A percentile compares a stretch with the other conserved stretches of the same genome.
These are phyloP conservation scores for Glycyrrhiza uralensis DNA, from an alignment of 306 rosid species.

Conservation along the genomic window DNA sequence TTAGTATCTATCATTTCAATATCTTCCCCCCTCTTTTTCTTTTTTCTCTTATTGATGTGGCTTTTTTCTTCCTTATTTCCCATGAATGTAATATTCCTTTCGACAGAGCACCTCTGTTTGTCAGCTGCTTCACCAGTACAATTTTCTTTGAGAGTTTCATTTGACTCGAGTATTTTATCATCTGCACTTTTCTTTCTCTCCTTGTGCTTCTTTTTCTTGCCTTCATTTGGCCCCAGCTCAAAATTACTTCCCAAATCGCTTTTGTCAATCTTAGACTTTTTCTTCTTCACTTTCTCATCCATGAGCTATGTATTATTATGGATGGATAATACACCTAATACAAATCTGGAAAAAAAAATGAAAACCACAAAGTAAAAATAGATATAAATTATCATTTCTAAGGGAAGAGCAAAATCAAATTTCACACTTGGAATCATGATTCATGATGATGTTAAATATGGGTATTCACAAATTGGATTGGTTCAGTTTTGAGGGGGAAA, in stretches of 20 bases:
- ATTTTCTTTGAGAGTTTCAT: not conserved
- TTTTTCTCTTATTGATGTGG: too few relatives aligned
- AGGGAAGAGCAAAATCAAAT: not conserved
- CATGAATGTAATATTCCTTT: too few relatives aligned
- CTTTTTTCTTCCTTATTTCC: too few relatives aligned
- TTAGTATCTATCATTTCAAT: too few relatives aligned
- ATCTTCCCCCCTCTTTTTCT: too few relatives aligned
- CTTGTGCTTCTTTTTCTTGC: conserved; percentile 6
- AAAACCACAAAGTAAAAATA: not conserved
- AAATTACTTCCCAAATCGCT: not conserved
- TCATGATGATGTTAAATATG: too few relatives aligned
- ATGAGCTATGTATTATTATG: not conserved
- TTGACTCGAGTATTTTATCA: not conserved
- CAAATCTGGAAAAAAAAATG: not conserved
- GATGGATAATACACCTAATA: not conserved
- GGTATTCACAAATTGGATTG: too few relatives aligned
- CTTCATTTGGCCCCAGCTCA: not conserved
- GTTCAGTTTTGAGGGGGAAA: too few relatives aligned
- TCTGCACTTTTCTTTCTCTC: not conserved
- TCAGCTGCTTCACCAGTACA: not conserved
- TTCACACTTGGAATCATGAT: too few relatives aligned
- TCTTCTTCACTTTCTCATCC: not conserved
- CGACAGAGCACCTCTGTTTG: too few relatives aligned
- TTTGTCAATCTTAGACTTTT: not conserved
- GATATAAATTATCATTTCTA: too few relatives aligned